Evolutionary conservation across 441 rosid genomes (phyloP).

Genomic region (Raphanus hybrid): DNA sequence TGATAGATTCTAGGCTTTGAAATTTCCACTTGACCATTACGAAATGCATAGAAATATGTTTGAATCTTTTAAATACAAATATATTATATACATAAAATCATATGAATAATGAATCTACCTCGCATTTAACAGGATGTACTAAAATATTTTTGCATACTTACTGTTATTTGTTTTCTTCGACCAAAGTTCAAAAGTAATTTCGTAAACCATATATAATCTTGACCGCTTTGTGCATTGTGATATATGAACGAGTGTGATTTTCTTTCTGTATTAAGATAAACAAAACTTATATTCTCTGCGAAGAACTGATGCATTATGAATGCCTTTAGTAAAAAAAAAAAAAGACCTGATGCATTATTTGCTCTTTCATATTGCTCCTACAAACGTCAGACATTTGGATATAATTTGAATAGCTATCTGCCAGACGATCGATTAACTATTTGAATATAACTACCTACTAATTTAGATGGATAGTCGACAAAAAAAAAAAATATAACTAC

Average conservation of each 20-base stretch:
- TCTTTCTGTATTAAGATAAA: not conserved
- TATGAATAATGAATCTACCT: not conserved
- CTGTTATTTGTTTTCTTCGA: not conserved
- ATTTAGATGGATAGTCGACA: too few relatives aligned
- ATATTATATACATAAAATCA: not conserved
- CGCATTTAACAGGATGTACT: not conserved
- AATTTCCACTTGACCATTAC: constrained; percentile 22
- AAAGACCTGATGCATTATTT: too few relatives aligned
- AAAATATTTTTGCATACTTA: not conserved
- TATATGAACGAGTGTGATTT: not conserved
- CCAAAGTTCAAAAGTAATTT: constrained; percentile 18
- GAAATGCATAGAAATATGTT: constrained; percentile 6
- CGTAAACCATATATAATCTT: not conserved
- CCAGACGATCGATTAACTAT: too few relatives aligned
- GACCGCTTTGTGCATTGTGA: not conserved
- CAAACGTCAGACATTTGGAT: too few relatives aligned
- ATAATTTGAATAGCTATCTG: too few relatives aligned
- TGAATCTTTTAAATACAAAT: not conserved
- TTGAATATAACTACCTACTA: too few relatives aligned
- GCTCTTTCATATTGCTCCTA: too few relatives aligned
- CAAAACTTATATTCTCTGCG: too few relatives aligned
- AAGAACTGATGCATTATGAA: too few relatives aligned
- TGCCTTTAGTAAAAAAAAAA: too few relatives aligned
- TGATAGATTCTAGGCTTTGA: constrained; percentile 25
- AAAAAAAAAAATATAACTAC: too few relatives aligned